phyloP scores from a whole-genome alignment of 2,329 filamentous ascomycete species.

The Cladosporium sp. region DNA sequence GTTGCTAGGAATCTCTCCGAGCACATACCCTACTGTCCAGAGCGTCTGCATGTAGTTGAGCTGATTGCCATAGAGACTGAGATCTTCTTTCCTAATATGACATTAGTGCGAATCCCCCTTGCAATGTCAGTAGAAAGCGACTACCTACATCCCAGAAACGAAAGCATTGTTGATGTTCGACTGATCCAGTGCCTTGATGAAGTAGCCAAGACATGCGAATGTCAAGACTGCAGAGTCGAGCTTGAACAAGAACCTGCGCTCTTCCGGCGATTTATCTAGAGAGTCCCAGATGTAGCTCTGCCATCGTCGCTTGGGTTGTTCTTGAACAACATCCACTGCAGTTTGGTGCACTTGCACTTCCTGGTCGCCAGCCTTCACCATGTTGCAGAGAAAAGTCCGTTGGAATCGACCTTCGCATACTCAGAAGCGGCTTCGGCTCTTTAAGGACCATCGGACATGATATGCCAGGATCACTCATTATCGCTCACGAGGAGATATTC shows the following conservation, averaged over 20 bases:
- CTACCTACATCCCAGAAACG: slow-evolving; percentile 44
- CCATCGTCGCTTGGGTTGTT: slow-evolving; percentile 43
- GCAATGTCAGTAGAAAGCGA: neutral
- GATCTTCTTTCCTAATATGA: slow-evolving; percentile 57
- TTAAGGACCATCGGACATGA: neutral
- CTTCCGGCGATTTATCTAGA: slow-evolving; percentile 54
- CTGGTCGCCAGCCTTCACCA: slow-evolving; percentile 3
- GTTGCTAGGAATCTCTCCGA: slow-evolving; percentile 49
- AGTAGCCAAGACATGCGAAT: slow-evolving; percentile 54
- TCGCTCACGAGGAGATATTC: neutral
- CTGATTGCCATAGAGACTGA: slow-evolving; percentile 56
- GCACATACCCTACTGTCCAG: slow-evolving; percentile 43
- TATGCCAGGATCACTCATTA: neutral
- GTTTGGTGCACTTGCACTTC: slow-evolving; percentile 14
- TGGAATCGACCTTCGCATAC: neutral
- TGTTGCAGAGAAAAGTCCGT: neutral
- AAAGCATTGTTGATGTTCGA: slow-evolving; percentile 48
- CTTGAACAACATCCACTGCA: slow-evolving; percentile 21
- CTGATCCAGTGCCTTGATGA: slow-evolving; percentile 51
- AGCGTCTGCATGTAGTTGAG: slow-evolving; percentile 43
- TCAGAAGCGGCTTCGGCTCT: neutral
- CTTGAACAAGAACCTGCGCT: slow-evolving; percentile 53
- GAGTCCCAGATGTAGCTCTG: slow-evolving; percentile 56
- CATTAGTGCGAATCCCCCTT: neutral
- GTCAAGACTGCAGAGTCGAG: slow-evolving; percentile 52